A percentile compares a stretch with the other conserved stretches of the same genome.
Conservation (phyloP, 257 asterid species). For the Eustoma russellianum region DNA sequence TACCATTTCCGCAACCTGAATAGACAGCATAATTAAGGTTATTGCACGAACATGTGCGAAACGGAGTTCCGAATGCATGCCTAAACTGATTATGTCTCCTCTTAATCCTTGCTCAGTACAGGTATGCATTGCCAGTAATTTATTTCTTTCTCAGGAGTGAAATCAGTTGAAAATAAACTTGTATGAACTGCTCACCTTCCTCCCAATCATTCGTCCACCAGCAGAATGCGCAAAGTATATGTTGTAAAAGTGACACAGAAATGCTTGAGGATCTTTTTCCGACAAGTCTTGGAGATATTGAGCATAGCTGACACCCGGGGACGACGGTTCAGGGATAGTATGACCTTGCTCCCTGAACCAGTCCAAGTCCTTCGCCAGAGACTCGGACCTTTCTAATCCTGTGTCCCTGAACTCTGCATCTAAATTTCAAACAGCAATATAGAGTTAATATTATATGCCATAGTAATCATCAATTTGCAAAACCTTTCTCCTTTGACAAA, state of each 20-base stretch:
- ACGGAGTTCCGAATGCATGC: too few species aligned
- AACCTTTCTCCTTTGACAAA: too few species aligned
- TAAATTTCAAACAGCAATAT: conserved; percentile 11
- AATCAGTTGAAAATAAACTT: neutral
- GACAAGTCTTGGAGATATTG: conserved; percentile 62
- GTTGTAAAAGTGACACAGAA: conserved; percentile 91
- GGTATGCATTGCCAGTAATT: too few species aligned
- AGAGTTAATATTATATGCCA: too few species aligned
- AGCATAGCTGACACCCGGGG: conserved; percentile 63
- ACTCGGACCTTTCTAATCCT: conserved; percentile 75
- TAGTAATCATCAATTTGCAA: too few species aligned
- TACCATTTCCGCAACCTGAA: conserved; percentile 65
- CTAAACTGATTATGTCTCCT: too few species aligned
- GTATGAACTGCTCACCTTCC: conserved; percentile 41
- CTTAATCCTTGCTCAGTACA: too few species aligned
- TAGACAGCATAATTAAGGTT: neutral
- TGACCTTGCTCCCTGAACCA: conserved; percentile 84
- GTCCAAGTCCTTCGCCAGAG: conserved; percentile 70
- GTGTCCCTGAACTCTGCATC: conserved; percentile 90
- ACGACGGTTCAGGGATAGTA: conserved; percentile 70
- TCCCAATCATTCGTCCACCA: conserved; percentile 98
- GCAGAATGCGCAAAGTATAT: conserved; percentile 93
- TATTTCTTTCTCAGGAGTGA: too few species aligned
- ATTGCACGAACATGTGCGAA: too few species aligned
- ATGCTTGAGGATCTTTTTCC: conserved; percentile 74